These are phyloP conservation scores for Phytophthora kernoviae DNA, from an alignment of 352 stramenopile genomes.

Conservation along the genomic window DNA sequence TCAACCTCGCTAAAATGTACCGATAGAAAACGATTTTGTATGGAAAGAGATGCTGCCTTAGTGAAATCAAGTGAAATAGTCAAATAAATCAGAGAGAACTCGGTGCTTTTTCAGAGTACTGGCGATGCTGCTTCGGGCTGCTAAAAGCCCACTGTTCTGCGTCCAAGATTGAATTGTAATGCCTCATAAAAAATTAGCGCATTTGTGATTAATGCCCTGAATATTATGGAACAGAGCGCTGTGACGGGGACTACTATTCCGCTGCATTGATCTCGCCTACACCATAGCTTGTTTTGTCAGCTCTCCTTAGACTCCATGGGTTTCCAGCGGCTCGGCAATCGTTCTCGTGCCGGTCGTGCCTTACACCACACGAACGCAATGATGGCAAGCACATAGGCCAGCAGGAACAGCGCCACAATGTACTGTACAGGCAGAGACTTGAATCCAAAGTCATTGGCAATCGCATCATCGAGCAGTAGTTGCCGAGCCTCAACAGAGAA, in stretches of 20 bases:
- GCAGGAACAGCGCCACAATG: constrained; percentile 69
- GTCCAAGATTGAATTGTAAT: neutral
- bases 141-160: neutral
- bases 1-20: constrained; percentile 19
- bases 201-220: neutral
- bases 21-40: neutral
- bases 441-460: constrained; percentile 41
- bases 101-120: neutral
- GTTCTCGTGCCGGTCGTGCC: constrained; percentile 65
- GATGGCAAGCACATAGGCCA: constrained; percentile 69
- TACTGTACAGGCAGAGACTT: constrained; percentile 51
- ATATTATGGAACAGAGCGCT: neutral
- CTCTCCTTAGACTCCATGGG: constrained; percentile 76
- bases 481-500: constrained; percentile 77
- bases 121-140: neutral
- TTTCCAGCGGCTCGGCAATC: constrained; percentile 82
- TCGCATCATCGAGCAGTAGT: constrained; percentile 55
- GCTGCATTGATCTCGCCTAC: constrained; percentile 6
- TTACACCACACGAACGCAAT: constrained; percentile 84
- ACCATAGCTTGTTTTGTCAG: constrained; percentile 24
- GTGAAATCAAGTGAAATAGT: neutral
- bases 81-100: neutral
- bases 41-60: neutral
- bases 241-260: neutral
- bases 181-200: neutral